Evolutionary conservation across 208 protist genomes (phyloP).

Genomic region (Acanthamoeba royreba): DNA sequence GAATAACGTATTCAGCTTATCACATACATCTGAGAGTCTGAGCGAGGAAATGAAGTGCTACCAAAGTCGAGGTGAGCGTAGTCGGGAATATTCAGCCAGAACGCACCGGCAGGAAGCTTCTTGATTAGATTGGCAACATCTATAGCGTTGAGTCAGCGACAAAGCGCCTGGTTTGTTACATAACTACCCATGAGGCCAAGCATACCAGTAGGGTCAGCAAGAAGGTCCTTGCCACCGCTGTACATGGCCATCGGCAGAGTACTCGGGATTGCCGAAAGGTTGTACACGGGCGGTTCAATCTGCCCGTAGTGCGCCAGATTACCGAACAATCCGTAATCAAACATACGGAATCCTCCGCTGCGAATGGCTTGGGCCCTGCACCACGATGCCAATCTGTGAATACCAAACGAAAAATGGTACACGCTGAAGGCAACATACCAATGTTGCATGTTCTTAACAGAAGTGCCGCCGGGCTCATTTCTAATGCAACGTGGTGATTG

Average conservation of each 20-base stretch:
- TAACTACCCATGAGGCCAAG: not conserved
- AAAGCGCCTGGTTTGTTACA: too few relatives aligned
- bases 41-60: too few relatives aligned
- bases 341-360: not conserved
- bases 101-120: not conserved
- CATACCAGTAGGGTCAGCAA: constrained; percentile 11
- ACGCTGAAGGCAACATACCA: too few relatives aligned
- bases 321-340: not conserved
- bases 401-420: not conserved
- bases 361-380: constrained; percentile 8
- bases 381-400: not conserved
- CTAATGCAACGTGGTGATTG: not conserved
- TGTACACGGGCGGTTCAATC: not conserved
- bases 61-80: constrained; percentile 34
- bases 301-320: not conserved
- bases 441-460: constrained; percentile 57
- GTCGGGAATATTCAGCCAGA: not conserved
- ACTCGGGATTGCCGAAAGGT: not conserved
- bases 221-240: constrained; percentile 9
- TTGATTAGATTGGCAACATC: not conserved
- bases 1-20: not conserved
- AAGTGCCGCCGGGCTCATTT: constrained; percentile 64
- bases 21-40: too few relatives aligned
- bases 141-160: not conserved
- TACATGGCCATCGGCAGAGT: constrained; percentile 23